Percentiles rank a stretch among this genome's conserved stretches.
Conservation (phyloP, 805 yeast genomes). For the Isabelozyma gotoi region DNA sequence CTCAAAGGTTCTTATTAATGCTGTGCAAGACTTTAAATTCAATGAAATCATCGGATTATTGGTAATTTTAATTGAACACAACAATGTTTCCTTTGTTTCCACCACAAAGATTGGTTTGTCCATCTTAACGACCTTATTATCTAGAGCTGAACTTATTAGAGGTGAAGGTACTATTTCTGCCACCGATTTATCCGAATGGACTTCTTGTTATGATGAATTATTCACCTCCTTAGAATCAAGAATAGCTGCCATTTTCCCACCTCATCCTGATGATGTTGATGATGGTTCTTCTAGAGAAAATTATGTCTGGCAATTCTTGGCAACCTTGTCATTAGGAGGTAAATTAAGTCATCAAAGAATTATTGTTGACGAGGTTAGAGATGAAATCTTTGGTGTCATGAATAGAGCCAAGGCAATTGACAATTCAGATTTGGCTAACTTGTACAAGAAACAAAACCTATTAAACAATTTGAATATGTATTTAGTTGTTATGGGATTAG, state of each 20-base stretch:
- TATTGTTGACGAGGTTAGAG: constrained; percentile 91
- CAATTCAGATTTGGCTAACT: constrained; percentile 45
- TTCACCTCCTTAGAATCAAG: constrained; percentile 79
- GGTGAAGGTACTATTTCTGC: constrained; percentile 69
- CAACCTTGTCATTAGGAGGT: constrained; percentile 90
- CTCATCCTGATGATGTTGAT: constrained; percentile 46
- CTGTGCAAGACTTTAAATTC: constrained; percentile 78
- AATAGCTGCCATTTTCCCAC: constrained; percentile 79
- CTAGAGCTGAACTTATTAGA: constrained; percentile 87
- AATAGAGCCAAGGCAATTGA: constrained; percentile 66
- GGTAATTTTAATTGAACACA: constrained; percentile 66
- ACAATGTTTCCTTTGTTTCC: constrained; percentile 66
- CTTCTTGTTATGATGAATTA: constrained; percentile 73
- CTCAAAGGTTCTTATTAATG: constrained; percentile 79
- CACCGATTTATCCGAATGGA: constrained; percentile 68
- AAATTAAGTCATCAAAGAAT: constrained; percentile 87
- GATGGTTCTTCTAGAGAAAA: constrained; percentile 59
- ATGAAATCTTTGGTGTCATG: constrained; percentile 87
- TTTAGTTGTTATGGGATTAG: constrained; percentile 93
- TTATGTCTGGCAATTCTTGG: constrained; percentile 95
- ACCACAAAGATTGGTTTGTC: constrained; percentile 82
- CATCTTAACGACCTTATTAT: constrained; percentile 81
- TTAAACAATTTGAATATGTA: constrained; percentile 84
- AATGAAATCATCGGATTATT: constrained; percentile 76
- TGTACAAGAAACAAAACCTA: constrained; percentile 53